Conservation (phyloP, 805 yeast species). For the Lachancea lanzarotensis region DNA sequence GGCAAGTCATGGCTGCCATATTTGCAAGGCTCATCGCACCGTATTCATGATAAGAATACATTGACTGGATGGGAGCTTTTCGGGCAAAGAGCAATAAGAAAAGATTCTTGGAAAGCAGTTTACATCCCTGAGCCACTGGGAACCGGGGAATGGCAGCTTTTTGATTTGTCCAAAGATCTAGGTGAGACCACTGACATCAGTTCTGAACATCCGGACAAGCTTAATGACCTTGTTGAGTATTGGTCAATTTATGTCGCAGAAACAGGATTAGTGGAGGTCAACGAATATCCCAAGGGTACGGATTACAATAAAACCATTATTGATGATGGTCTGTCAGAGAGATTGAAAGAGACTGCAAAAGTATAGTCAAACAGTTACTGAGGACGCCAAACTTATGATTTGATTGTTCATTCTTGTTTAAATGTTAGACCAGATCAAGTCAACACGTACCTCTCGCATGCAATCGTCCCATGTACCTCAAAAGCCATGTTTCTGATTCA, state of each 20-base stretch:
- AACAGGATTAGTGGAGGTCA: constrained; percentile 39
- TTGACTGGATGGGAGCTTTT: constrained; percentile 54
- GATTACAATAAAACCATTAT: background rate
- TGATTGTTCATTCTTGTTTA: too few relatives aligned
- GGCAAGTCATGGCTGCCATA: constrained; percentile 43
- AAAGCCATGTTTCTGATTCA: too few relatives aligned
- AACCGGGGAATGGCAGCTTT: constrained; percentile 44
- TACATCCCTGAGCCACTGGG: constrained; percentile 46
- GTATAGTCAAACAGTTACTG: too few relatives aligned
- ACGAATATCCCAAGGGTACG: constrained; percentile 6
- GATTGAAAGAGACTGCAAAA: too few relatives aligned
- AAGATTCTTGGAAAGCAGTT: constrained; percentile 43
- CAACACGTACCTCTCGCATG: too few relatives aligned
- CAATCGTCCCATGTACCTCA: too few relatives aligned
- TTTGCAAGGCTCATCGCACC: constrained; percentile 26
- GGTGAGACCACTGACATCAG: constrained; percentile 48
- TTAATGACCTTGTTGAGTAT: constrained; percentile 38
- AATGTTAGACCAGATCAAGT: too few relatives aligned
- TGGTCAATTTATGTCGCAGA: constrained; percentile 50
- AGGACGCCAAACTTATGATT: too few relatives aligned
- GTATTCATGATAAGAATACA: constrained; percentile 38
- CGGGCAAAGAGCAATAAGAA: constrained; percentile 50
- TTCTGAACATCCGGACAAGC: constrained; percentile 31
- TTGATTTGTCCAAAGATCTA: constrained; percentile 38
- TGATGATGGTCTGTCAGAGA: background rate